Base-by-base conservation (phyloP, 768 basidiomycete genomes). In the Sistotremastrum suecicum region DNA sequence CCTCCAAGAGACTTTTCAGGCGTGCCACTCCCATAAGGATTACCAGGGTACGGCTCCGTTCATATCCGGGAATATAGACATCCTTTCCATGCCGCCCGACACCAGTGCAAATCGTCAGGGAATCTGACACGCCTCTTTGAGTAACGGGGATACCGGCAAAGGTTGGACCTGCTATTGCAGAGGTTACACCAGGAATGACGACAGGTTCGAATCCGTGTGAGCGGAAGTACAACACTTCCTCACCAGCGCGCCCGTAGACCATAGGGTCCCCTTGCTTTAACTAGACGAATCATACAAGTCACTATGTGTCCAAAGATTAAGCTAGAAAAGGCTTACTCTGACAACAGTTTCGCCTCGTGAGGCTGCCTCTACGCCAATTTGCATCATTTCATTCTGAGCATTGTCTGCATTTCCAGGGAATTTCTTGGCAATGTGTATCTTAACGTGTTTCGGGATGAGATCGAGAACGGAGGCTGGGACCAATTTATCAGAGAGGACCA, bases 211-310 rank as follows among this genome's bases (percentile, higher is more conserved):
- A 85, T 2, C 90, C 92, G 41, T 80, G 79, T 41, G 76, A 63
- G 8, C 92, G 79, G 74, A 98, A 94, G 65, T 83, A 89, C 20
- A 94, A 70, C 1, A 97, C 77, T 63, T 99, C 95, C 58, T 98
- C 94, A 32, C 92, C 92, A 0, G 83, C 83, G 28, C 95, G 80
- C 3, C 88, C 95, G 58, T 95, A 99, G 0, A 99, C 78, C 10
- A 83, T 80, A 7, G 95, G 95, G 59, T 99, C 95, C 8, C 95
- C 95, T 69, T 98, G 95, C 65, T 99, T 98, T 11, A 99, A 70
- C 85, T 89, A 42, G 20, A 39, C 1, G 37, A 32, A 35, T 35
- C 37, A 4, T 2, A 9, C 12, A 35, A 34, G 5, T 7, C 33
- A 20, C 1, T 5, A 44, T 9, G 5, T 12, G 33, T 6, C 12